A percentile compares a stretch with the other conserved stretches of the same genome.
Conservation (phyloP, 495 filamentous ascomycete genomes). For the Arthonia radiata region DNA sequence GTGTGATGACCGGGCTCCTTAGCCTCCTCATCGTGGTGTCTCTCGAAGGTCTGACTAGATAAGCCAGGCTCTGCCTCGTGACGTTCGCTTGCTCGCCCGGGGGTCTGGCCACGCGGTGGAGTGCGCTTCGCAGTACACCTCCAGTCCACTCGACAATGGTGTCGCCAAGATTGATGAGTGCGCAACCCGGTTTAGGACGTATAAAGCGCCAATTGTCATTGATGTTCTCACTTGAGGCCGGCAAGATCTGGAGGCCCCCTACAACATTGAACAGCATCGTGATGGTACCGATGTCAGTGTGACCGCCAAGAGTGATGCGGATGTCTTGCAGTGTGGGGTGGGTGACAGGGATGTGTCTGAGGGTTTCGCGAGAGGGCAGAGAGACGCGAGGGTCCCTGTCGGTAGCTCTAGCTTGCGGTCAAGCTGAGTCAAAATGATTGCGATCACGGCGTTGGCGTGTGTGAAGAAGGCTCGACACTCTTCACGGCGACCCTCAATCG, state of each 20-base stretch:
- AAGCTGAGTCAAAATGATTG: too few relatives aligned
- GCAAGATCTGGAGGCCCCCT: slow-evolving; percentile 3
- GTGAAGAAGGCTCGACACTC: too few relatives aligned
- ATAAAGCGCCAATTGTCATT: slow-evolving; percentile 2
- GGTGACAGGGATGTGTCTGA: slow-evolving; percentile 1
- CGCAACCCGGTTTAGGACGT: slow-evolving; percentile 1
- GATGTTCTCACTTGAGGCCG: too few relatives aligned
- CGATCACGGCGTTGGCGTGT: too few relatives aligned
- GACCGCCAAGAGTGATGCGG: not conserved
- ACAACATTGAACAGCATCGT: too few relatives aligned
- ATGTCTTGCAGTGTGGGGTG: not conserved
- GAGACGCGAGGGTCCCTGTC: slow-evolving; percentile 2
- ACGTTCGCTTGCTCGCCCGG: slow-evolving; percentile 10
- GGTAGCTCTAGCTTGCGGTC: slow-evolving; percentile 1
- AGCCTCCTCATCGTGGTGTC: slow-evolving; percentile 6
- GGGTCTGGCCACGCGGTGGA: slow-evolving; percentile 2
- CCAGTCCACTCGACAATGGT: slow-evolving; percentile 4
- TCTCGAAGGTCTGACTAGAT: slow-evolving; percentile 12
- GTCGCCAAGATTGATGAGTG: slow-evolving; percentile 2
- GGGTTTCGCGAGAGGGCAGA: slow-evolving; percentile 1
- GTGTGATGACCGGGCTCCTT: slow-evolving; percentile 5
- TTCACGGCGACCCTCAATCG: slow-evolving; percentile 1
- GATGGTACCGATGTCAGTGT: slow-evolving; percentile 3
- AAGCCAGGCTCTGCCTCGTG: slow-evolving; percentile 12
- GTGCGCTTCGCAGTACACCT: slow-evolving; percentile 1